Conservation (phyloP, 176 grass and related monocot species). For the Themeda triandra region DNA sequence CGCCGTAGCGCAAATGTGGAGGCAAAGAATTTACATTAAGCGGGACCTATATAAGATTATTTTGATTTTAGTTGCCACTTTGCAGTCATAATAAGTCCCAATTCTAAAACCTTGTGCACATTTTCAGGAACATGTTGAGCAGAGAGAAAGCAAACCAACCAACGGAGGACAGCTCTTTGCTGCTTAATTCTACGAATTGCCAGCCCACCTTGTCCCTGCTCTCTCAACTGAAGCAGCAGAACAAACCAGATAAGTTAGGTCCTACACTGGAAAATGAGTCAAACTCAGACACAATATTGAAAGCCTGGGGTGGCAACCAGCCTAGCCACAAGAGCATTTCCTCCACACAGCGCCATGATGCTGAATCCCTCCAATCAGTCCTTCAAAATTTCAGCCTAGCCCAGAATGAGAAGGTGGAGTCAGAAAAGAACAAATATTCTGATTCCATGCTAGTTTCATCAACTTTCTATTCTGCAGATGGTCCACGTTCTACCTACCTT, state of each 20-base stretch:
- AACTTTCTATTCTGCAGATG: slow-evolving; percentile 25
- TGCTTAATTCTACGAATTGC: slow-evolving; percentile 15
- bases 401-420: slow-evolving; percentile 30
- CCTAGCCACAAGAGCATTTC: slow-evolving; percentile 39
- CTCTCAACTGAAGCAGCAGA: slow-evolving; percentile 47
- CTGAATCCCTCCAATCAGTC: slow-evolving; percentile 48
- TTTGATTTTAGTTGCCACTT: background rate
- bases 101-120: background rate
- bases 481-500: slow-evolving; percentile 16
- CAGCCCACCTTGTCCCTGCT: slow-evolving; percentile 42
- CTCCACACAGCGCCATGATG: slow-evolving; percentile 24
- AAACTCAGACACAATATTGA: slow-evolving; percentile 32
- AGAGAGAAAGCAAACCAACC: slow-evolving; percentile 51
- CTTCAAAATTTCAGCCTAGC: slow-evolving; percentile 64
- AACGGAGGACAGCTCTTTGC: slow-evolving; percentile 23
- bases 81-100: background rate
- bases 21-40: no score
- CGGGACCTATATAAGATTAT: background rate
- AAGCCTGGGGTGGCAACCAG: slow-evolving; percentile 48
- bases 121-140: slow-evolving; percentile 50
- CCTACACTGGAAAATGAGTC: slow-evolving; percentile 14
- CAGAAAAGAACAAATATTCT: slow-evolving; percentile 36
- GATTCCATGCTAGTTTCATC: slow-evolving; percentile 17
- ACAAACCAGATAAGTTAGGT: slow-evolving; percentile 30
- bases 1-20: no score